These are phyloP conservation scores for Clausena lansium DNA, from an alignment of 345 rosid genomes.

Conservation along the genomic window DNA sequence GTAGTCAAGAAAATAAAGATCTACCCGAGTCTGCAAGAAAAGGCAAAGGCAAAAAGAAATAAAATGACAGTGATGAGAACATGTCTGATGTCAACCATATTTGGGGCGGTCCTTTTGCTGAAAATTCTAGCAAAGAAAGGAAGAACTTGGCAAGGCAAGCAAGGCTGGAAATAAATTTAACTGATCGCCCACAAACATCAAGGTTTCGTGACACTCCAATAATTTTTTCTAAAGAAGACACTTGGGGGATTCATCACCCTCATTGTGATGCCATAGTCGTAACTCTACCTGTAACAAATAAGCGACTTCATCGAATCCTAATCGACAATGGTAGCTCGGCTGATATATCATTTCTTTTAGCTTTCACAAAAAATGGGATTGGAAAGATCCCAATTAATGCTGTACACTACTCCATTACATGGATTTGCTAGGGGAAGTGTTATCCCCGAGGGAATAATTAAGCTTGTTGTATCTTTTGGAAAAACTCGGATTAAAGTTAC, in stretches of 20 bases:
- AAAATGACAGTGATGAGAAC: background rate
- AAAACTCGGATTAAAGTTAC: background rate
- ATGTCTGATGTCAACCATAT: background rate
- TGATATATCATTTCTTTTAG: background rate
- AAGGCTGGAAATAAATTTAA: background rate
- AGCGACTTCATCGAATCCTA: background rate
- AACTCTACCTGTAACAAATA: background rate
- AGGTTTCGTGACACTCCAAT: background rate
- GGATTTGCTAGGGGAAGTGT: background rate
- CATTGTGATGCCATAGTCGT: background rate
- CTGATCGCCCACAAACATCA: too few species aligned
- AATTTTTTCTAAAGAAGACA: background rate
- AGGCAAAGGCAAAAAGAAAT: background rate
- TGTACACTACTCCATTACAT: background rate
- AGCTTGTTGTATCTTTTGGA: background rate
- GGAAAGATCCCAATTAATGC: background rate
- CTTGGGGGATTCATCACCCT: too few species aligned
- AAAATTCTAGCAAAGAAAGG: background rate
- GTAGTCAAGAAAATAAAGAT: background rate
- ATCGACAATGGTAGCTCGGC: background rate
- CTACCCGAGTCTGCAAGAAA: background rate
- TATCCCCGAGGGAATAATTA: background rate
- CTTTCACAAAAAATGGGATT: background rate
- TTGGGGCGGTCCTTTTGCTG: accelerated
- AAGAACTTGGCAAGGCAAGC: too few species aligned